These are phyloP conservation scores for Ochromonas danica DNA, from an alignment of 108 stramenopile genomes.

Conservation along the genomic window DNA sequence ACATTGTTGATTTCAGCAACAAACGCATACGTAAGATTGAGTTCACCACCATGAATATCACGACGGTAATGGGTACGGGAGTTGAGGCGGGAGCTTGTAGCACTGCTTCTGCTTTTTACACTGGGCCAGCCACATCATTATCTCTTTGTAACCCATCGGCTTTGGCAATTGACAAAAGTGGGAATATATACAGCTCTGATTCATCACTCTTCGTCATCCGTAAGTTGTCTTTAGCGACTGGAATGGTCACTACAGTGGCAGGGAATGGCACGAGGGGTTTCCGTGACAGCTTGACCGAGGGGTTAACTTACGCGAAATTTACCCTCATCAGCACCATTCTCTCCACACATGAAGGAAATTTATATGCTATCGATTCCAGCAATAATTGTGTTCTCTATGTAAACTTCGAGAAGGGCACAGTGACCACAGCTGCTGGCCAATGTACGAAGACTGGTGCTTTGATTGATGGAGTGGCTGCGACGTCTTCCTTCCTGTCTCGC, in stretches of 20 bases:
- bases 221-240: not conserved
- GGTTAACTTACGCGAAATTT: no score
- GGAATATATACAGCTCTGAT: not conserved
- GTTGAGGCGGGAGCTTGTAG: not conserved
- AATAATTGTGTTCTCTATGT: no score
- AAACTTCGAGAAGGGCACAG: no score
- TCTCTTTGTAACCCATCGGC: not conserved
- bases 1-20: not conserved
- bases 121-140: not conserved
- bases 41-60: not conserved
- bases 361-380: no score
- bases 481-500: no score
- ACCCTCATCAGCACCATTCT: no score
- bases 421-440: no score
- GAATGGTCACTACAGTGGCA: not conserved
- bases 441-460: no score
- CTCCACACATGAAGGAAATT: no score
- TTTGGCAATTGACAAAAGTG: not conserved
- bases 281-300: not conserved
- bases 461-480: no score
- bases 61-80: no score
- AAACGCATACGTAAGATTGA: not conserved
- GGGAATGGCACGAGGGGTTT: not conserved
- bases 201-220: not conserved
- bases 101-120: not conserved